These are phyloP conservation scores for Austroboletus olivaceoglutinosus DNA, from an alignment of 1,284 basidiomycete species.

Conservation along the genomic window DNA sequence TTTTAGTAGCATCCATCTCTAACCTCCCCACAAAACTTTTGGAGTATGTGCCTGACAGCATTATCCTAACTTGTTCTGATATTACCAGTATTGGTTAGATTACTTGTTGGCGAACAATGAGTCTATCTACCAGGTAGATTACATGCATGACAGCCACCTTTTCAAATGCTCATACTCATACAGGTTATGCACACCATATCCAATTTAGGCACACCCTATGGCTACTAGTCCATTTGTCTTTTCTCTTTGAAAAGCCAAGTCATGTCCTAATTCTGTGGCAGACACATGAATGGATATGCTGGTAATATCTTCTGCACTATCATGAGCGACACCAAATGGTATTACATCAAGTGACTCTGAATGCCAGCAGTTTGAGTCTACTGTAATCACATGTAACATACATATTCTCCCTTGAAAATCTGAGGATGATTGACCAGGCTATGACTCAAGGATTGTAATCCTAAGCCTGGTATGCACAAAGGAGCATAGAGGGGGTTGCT, in stretches of 20 bases:
- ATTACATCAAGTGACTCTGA: constrained; percentile 26
- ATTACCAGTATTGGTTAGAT: constrained; percentile 29
- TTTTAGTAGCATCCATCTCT: not conserved
- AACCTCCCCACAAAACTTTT: constrained; percentile 15
- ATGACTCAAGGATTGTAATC: too few species aligned
- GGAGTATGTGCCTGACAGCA: constrained; percentile 12
- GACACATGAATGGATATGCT: constrained; percentile 20
- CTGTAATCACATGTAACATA: too few species aligned
- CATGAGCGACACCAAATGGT: constrained; percentile 15
- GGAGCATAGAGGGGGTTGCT: too few species aligned
- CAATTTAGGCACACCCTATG: constrained; percentile 25
- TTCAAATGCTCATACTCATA: constrained; percentile 1
- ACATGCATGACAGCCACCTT: not conserved
- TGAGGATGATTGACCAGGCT: too few species aligned
- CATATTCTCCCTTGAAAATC: too few species aligned
- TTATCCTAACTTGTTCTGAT: not conserved
- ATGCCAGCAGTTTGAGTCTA: too few species aligned
- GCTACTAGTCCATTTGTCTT: constrained; percentile 12
- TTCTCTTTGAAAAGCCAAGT: not conserved
- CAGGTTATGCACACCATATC: constrained; percentile 40
- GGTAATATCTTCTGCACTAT: constrained; percentile 21
- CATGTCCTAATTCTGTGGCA: constrained; percentile 1
- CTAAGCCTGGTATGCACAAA: too few species aligned
- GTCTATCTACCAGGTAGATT: constrained; percentile 41
- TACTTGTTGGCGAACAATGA: constrained; percentile 50